Conservation (phyloP, 495 filamentous ascomycete species). For the Aspergillus asperescens region DNA sequence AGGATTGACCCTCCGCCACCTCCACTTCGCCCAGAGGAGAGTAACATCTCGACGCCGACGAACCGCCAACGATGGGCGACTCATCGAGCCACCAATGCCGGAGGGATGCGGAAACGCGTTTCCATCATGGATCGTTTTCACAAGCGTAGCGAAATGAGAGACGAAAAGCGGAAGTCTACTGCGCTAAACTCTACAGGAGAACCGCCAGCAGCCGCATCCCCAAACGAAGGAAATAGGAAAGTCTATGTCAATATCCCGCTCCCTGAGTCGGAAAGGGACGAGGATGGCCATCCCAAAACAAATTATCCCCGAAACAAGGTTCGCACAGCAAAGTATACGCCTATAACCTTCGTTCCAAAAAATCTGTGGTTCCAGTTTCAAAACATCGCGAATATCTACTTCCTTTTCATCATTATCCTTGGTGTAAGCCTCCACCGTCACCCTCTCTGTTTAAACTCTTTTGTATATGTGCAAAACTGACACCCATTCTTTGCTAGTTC, state of each 20-base stretch:
- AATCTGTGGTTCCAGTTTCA: conserved; percentile 97
- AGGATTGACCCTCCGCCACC: conserved; percentile 17
- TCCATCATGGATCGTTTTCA: conserved; percentile 78
- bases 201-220: conserved; percentile 38
- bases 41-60: conserved; percentile 52
- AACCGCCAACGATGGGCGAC: conserved; percentile 93
- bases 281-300: conserved; percentile 66
- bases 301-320: conserved; percentile 92
- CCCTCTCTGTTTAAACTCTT: neutral
- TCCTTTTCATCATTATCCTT: conserved; percentile 93
- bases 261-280: conserved; percentile 71
- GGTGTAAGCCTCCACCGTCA: conserved; percentile 51
- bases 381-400: conserved; percentile 98
- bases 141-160: conserved; percentile 49
- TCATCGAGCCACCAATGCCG: conserved; percentile 66
- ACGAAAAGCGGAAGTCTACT: conserved; percentile 64
- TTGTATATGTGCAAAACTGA: neutral
- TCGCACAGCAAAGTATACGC: conserved; percentile 93
- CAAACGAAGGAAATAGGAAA: conserved; percentile 35
- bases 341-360: conserved; percentile 94
- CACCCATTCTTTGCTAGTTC: conserved; percentile 53
- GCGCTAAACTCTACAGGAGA: conserved; percentile 28
- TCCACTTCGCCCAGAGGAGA: conserved; percentile 34
- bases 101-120: conserved; percentile 71
- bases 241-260: conserved; percentile 87